phyloP scores from a whole-genome alignment of 176 grass and related monocot species.

The Thalia dealbata region DNA sequence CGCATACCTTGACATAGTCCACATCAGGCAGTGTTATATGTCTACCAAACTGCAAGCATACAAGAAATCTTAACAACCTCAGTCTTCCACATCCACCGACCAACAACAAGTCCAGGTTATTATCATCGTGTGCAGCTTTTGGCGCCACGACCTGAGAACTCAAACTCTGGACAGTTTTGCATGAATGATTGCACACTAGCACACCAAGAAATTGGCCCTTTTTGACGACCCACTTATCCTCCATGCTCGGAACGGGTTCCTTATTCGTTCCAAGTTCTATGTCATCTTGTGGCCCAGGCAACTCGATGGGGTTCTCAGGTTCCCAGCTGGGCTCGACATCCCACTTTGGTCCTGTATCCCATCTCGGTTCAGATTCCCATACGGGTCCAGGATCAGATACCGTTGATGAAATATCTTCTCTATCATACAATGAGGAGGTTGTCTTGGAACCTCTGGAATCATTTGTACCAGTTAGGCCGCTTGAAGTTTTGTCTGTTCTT shows the following conservation, averaged over 20 bases:
- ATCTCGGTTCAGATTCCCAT: slow-evolving; percentile 81
- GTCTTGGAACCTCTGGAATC: slow-evolving; percentile 55
- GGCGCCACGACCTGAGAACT: slow-evolving; percentile 65
- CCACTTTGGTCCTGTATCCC: slow-evolving; percentile 76
- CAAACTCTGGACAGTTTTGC: slow-evolving; percentile 70
- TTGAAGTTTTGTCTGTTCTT: slow-evolving; percentile 49
- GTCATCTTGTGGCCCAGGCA: slow-evolving; percentile 18
- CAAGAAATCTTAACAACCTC: slow-evolving; percentile 67
- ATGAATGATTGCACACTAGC: slow-evolving; percentile 81
- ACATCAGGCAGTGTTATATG: slow-evolving; percentile 79
- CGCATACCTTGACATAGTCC: slow-evolving; percentile 83
- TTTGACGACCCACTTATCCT: slow-evolving; percentile 46
- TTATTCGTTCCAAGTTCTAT: slow-evolving; percentile 9
- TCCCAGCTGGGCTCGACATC: slow-evolving; percentile 55
- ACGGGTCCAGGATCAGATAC: slow-evolving; percentile 89
- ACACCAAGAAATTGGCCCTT: slow-evolving; percentile 81
- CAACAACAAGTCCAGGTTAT: slow-evolving; percentile 64
- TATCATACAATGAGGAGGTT: slow-evolving; percentile 67
- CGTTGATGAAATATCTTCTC: slow-evolving; percentile 90
- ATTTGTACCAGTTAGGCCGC: slow-evolving; percentile 33
- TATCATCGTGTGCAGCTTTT: slow-evolving; percentile 61
- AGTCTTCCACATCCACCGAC: slow-evolving; percentile 65
- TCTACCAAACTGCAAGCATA: slow-evolving; percentile 64
- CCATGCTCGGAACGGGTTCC: slow-evolving; percentile 14
- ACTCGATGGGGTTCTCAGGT: slow-evolving; percentile 29